phyloP scores from a whole-genome alignment of 768 basidiomycete species.

The Cystobasidium ongulense region DNA sequence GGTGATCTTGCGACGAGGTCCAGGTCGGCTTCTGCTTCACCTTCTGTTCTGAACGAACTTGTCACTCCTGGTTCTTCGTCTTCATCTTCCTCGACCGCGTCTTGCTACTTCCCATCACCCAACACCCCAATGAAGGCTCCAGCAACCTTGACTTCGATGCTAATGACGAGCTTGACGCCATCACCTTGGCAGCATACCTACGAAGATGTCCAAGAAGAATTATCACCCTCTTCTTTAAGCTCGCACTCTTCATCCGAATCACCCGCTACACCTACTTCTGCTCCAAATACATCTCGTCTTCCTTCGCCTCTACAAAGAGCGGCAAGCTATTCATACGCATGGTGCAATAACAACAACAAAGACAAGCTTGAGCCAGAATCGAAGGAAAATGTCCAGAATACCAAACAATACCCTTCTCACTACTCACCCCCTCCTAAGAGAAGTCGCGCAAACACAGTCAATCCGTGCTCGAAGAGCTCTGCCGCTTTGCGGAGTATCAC shows the following conservation, averaged over 20 bases:
- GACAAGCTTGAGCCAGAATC: neutral
- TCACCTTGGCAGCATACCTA: neutral
- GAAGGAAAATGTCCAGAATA: neutral
- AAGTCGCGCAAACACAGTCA: neutral
- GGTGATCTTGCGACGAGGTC: neutral
- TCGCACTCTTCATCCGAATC: neutral
- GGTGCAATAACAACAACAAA: neutral
- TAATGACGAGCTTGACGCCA: neutral
- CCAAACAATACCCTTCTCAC: neutral
- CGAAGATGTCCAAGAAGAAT: neutral
- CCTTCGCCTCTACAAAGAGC: neutral
- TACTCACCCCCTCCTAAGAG: neutral
- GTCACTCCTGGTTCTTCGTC: neutral
- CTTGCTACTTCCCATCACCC: neutral
- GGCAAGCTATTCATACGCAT: neutral
- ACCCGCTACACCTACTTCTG: neutral
- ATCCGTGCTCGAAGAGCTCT: neutral
- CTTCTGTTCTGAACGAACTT: neutral
- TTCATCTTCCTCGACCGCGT: neutral
- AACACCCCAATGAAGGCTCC: neutral
- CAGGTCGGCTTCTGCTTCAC: neutral
- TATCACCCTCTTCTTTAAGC: neutral
- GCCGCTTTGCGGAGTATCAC: neutral
- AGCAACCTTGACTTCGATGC: neutral
- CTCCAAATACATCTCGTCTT: neutral